A percentile compares a stretch with the other conserved stretches of the same genome.
These are phyloP conservation scores for Goffeauzyma gilvescens DNA, from an alignment of 768 basidiomycete species.

Conservation along the genomic window DNA sequence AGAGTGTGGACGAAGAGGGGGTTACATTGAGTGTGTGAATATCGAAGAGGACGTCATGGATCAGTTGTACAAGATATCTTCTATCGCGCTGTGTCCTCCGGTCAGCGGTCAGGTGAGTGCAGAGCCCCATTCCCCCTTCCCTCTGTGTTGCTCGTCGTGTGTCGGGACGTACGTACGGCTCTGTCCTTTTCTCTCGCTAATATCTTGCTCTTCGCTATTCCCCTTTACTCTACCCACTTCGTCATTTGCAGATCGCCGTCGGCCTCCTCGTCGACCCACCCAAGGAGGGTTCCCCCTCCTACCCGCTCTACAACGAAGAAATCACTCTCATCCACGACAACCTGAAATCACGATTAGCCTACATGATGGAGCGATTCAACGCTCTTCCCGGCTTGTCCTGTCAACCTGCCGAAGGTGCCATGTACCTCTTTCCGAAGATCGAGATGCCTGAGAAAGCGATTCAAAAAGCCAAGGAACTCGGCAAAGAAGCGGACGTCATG, in stretches of 20 bases:
- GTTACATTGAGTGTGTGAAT: slow-evolving; percentile 86
- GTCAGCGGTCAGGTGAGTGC: slow-evolving; percentile 43
- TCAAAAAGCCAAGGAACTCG: slow-evolving; percentile 48
- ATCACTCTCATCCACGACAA: slow-evolving; percentile 59
- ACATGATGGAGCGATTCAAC: slow-evolving; percentile 64
- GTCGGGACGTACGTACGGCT: too few species aligned
- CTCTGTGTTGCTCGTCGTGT: too few species aligned
- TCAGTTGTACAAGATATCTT: slow-evolving; percentile 90
- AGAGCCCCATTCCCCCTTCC: background rate
- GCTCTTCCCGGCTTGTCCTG: slow-evolving; percentile 71
- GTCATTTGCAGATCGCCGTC: slow-evolving; percentile 56
- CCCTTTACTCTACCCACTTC: background rate
- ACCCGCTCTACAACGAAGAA: slow-evolving; percentile 63
- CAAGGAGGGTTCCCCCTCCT: slow-evolving; percentile 51
- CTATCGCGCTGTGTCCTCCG: slow-evolving; percentile 73
- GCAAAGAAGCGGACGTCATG: slow-evolving; percentile 70
- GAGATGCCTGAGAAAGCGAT: slow-evolving; percentile 52
- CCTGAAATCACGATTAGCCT: slow-evolving; percentile 15
- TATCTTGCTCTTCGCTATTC: too few species aligned
- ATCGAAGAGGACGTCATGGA: slow-evolving; percentile 56
- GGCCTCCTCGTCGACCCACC: slow-evolving; percentile 89
- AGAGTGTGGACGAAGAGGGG: slow-evolving; percentile 92
- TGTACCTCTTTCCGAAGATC: slow-evolving; percentile 83
- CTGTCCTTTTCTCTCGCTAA: background rate
- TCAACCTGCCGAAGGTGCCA: slow-evolving; percentile 46